Conservation (phyloP, 768 basidiomycete species). For the Porphyrellus cyaneotinctus region DNA sequence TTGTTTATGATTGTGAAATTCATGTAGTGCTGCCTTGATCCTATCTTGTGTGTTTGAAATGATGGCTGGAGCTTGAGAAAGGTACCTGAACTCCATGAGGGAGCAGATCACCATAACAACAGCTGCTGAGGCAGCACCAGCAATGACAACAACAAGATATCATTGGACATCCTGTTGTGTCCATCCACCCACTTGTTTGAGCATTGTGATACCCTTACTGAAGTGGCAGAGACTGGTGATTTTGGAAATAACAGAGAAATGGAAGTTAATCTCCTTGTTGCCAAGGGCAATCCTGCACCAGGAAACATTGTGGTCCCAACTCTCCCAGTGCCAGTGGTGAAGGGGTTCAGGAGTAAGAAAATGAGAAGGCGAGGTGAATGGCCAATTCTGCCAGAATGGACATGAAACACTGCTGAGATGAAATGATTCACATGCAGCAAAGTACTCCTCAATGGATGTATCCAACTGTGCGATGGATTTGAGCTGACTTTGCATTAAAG, state of each 20-base stretch:
- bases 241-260: background rate
- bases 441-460: background rate
- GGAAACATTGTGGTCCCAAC: background rate
- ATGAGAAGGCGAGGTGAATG: background rate
- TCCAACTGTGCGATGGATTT: background rate
- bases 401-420: background rate
- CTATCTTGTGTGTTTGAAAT: conserved; percentile 11
- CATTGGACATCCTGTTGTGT: conserved; percentile 37
- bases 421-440: background rate
- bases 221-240: conserved; percentile 35
- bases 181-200: conserved; percentile 40
- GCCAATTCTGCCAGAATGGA: background rate
- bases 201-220: conserved; percentile 33
- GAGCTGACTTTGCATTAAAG: background rate
- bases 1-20: conserved; percentile 37
- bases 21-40: conserved; percentile 21
- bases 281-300: background rate
- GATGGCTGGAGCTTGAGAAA: conserved; percentile 32
- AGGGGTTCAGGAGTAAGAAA: background rate
- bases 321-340: background rate
- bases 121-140: too few relatives aligned
- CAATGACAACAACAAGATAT: conserved; percentile 34
- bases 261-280: conserved; percentile 4
- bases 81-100: too few relatives aligned
- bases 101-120: conserved; percentile 34